phyloP scores from a whole-genome alignment of 2,329 filamentous ascomycete species.

The Talaromyces sp. region DNA sequence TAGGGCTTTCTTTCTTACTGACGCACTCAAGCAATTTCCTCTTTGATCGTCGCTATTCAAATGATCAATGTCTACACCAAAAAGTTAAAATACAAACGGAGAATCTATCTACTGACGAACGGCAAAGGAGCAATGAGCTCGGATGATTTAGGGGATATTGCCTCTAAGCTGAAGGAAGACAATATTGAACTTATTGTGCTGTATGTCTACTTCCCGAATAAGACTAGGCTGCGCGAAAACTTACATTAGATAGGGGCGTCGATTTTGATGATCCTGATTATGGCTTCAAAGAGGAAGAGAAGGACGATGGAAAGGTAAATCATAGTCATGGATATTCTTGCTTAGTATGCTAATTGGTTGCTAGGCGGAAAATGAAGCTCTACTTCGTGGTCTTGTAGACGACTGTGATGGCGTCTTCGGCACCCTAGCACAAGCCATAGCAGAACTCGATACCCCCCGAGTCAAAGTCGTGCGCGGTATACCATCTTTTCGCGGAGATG shows the following conservation, averaged over 20 bases:
- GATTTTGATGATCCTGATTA: conserved; percentile 92
- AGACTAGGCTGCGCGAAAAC: conserved; percentile 5
- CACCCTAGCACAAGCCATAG: conserved; percentile 81
- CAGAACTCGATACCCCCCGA: conserved; percentile 71
- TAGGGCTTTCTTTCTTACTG: not conserved
- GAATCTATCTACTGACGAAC: conserved; percentile 82
- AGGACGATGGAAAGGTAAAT: conserved; percentile 63
- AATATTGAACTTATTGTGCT: conserved; percentile 75
- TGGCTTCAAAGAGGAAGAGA: conserved; percentile 88
- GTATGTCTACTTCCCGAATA: conserved; percentile 48
- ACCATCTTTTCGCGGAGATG: conserved; percentile 71
- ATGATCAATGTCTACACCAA: conserved; percentile 80
- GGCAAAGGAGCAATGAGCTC: conserved; percentile 68
- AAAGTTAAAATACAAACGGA: conserved; percentile 74
- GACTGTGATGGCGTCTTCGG: conserved; percentile 70
- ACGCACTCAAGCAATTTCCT: conserved; percentile 61
- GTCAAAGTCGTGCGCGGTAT: conserved; percentile 73
- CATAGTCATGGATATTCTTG: not conserved
- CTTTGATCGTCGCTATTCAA: conserved; percentile 77
- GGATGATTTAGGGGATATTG: conserved; percentile 67
- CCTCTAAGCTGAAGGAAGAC: conserved; percentile 67
- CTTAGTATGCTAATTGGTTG: not conserved
- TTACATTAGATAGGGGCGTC: conserved; percentile 60
- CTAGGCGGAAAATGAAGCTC: conserved; percentile 66
- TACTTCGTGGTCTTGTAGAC: conserved; percentile 62